phyloP scores from a whole-genome alignment of 345 rosid species.

The Fremontodendron californicum region DNA sequence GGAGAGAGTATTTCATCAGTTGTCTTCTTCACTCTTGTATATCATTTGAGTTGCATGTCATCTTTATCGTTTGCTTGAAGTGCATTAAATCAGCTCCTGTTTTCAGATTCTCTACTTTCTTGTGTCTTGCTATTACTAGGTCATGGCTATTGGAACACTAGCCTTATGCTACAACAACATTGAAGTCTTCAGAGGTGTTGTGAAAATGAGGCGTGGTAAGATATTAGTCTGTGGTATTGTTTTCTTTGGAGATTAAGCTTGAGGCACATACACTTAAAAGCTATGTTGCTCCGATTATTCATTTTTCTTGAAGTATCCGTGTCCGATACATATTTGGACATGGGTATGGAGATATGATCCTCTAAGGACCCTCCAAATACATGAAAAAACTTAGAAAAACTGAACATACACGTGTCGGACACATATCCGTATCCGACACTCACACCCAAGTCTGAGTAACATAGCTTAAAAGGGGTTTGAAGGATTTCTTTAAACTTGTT shows the following conservation, averaged over 20 bases:
- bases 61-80: background rate
- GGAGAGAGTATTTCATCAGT: slow-evolving; percentile 1
- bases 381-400: too few relatives aligned
- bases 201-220: slow-evolving; percentile 96
- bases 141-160: slow-evolving; percentile 95
- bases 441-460: too few relatives aligned
- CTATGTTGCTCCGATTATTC: too few relatives aligned
- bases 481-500: background rate
- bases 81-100: background rate
- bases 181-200: slow-evolving; percentile 92
- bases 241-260: slow-evolving; percentile 5
- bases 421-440: too few relatives aligned
- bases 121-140: slow-evolving; percentile 36
- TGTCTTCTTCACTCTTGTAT: background rate
- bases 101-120: background rate
- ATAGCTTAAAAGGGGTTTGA: background rate
- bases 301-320: too few relatives aligned
- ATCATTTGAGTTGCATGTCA: background rate
- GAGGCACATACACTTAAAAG: too few relatives aligned
- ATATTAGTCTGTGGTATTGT: slow-evolving; percentile 5
- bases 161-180: slow-evolving; percentile 86
- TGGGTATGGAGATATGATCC: too few relatives aligned
- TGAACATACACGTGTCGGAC: too few relatives aligned
- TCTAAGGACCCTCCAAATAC: too few relatives aligned
- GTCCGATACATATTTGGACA: too few relatives aligned